Percentiles rank a stretch among this genome's conserved stretches.
Evolutionary conservation across 305 asterid genomes (phyloP).

Genomic region (Solanum hybrid): DNA sequence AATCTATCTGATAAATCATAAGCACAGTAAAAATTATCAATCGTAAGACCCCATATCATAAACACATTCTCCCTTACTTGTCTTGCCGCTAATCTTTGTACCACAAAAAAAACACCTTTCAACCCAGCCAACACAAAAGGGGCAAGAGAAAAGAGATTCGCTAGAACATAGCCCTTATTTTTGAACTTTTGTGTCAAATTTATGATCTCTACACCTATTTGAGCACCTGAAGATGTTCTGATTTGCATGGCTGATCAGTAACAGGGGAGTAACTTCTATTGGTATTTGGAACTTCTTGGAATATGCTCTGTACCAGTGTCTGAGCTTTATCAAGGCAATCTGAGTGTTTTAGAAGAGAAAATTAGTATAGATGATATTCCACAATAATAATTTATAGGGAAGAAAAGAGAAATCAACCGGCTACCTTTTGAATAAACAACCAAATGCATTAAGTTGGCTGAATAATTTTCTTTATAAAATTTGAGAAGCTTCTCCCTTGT

Average conservation of each 20-base stretch:
- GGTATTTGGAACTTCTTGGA: conserved; percentile 64
- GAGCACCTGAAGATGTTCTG: conserved; percentile 76
- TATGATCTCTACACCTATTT: background rate
- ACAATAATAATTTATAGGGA: background rate
- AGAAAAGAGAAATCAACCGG: conserved; percentile 4
- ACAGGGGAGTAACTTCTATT: conserved; percentile 40
- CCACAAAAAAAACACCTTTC: background rate
- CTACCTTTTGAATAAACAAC: conserved; percentile 86
- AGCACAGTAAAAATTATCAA: background rate
- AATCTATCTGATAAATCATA: background rate
- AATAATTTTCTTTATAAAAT: conserved; percentile 72
- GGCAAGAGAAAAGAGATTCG: background rate
- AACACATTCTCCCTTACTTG: background rate
- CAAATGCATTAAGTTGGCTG: conserved; percentile 92
- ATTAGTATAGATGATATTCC: conserved; percentile 7
- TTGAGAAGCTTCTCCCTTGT: conserved; percentile 76
- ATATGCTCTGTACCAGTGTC: conserved; percentile 63
- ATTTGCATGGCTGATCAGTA: conserved; percentile 75
- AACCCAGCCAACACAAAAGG: background rate
- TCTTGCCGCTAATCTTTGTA: background rate
- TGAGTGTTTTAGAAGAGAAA: conserved; percentile 27
- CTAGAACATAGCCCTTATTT: background rate
- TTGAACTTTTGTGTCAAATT: background rate
- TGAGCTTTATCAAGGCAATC: conserved; percentile 74
- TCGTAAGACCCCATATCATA: background rate